Conservation (phyloP, 768 basidiomycete species). For the Termitomyces bulborhizus region DNA sequence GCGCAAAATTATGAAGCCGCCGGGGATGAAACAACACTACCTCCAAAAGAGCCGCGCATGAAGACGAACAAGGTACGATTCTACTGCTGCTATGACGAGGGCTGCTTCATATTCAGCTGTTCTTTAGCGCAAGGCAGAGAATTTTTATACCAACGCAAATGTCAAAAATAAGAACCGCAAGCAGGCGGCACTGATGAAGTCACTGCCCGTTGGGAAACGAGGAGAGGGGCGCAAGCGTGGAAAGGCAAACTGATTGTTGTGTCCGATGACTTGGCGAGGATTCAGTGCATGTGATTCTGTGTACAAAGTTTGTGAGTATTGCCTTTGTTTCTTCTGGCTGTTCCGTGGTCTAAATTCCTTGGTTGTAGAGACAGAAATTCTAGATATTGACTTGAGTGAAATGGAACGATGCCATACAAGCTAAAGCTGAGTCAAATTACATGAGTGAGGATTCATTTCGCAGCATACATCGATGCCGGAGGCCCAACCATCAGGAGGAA, state of each 20-base stretch:
- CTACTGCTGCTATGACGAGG: not conserved
- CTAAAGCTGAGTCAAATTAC: not conserved
- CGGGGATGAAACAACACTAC: slow-evolving; percentile 6
- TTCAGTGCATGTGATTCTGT: slow-evolving; percentile 4
- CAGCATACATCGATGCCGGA: not conserved
- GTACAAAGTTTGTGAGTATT: slow-evolving; percentile 5
- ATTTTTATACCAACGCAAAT: slow-evolving; percentile 82
- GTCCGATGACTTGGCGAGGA: slow-evolving; percentile 3
- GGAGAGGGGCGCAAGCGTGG: slow-evolving; percentile 32
- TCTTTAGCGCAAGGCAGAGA: slow-evolving; percentile 74
- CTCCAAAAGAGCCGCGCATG: slow-evolving; percentile 71
- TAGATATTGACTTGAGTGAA: not conserved
- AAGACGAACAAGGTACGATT: slow-evolving; percentile 80
- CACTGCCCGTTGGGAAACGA: slow-evolving; percentile 47
- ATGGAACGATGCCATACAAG: slow-evolving; percentile 5
- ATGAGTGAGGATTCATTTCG: not conserved
- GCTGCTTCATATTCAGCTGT: slow-evolving; percentile 5
- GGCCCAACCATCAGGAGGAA: not conserved
- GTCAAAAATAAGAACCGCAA: slow-evolving; percentile 83
- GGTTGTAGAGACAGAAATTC: not conserved
- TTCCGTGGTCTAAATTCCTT: not conserved
- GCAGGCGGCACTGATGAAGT: slow-evolving; percentile 56
- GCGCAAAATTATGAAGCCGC: slow-evolving; percentile 7
- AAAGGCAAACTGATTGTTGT: slow-evolving; percentile 13
- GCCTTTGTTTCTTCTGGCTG: not conserved